phyloP scores from a whole-genome alignment of 1,284 basidiomycete species.

The Sporisorium iseilematis-ciliati region DNA sequence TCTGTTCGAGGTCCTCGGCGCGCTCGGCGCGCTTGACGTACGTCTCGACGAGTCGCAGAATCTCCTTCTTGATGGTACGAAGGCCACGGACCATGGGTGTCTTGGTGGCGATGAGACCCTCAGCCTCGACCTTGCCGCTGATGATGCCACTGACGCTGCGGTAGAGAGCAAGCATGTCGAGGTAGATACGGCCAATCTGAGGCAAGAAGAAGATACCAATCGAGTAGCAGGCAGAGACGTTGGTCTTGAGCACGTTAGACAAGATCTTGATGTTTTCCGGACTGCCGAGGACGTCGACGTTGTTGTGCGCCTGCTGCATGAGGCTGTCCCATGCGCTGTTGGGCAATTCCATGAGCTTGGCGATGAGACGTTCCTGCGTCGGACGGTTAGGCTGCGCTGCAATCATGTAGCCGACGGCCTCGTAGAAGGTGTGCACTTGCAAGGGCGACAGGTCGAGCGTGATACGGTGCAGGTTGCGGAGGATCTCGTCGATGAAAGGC shows the following conservation, averaged over 20 bases:
- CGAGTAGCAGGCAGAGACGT: conserved; percentile 96
- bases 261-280: conserved; percentile 97
- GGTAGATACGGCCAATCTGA: conserved; percentile 93
- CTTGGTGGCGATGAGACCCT: conserved; percentile 90
- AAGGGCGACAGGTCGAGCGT: conserved; percentile 94
- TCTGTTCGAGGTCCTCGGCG: conserved; percentile 92
- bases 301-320: conserved; percentile 95
- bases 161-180: conserved; percentile 98
- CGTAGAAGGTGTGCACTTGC: conserved; percentile 77
- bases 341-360: conserved; percentile 95
- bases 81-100: conserved; percentile 95
- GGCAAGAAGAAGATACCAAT: conserved; percentile 97
- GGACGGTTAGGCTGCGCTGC: conserved; percentile 98
- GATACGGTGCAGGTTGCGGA: conserved; percentile 90
- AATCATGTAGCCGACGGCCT: conserved; percentile 99
- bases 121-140: conserved; percentile 85
- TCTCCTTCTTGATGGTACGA: conserved; percentile 98
- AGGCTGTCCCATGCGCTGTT: conserved; percentile 98
- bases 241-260: conserved; percentile 97
- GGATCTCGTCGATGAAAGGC: conserved; percentile 97
- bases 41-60: conserved; percentile 93
- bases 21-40: conserved; percentile 97
- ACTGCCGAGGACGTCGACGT: conserved; percentile 90
- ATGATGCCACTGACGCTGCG: conserved; percentile 98
- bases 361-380: conserved; percentile 93